These are phyloP conservation scores for Aegilops bicornis DNA, from an alignment of 176 grass and related monocot species.

Conservation along the genomic window DNA sequence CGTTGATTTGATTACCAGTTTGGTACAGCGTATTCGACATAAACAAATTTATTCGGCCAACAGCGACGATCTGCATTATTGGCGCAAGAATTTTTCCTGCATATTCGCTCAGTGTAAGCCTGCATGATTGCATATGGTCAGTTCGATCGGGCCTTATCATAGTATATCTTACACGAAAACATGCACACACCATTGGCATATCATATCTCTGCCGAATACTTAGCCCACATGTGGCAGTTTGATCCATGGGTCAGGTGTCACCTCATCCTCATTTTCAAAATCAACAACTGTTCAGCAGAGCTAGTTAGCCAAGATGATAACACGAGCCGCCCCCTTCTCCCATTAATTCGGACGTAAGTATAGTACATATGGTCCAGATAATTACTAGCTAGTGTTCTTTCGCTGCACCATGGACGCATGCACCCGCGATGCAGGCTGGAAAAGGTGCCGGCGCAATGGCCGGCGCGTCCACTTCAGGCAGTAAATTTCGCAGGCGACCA, in stretches of 20 bases:
- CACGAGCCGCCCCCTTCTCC: no score
- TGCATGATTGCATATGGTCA: not conserved
- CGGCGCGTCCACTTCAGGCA: no score
- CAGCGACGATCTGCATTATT: not conserved
- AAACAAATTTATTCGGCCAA: not conserved
- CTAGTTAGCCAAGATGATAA: no score
- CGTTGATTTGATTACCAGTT: not conserved
- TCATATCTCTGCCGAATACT: not conserved
- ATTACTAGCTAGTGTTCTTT: no score
- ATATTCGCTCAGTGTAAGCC: accelerated
- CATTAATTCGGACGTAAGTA: no score
- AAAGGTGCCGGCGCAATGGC: no score
- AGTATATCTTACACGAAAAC: not conserved
- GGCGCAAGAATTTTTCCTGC: no score
- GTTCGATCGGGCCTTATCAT: not conserved
- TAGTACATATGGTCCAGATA: no score
- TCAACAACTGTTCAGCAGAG: no score
- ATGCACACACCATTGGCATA: not conserved
- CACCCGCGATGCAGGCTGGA: no score
- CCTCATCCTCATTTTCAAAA: not conserved
- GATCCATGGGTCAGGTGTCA: not conserved
- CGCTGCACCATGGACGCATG: no score
- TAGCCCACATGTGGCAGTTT: not conserved
- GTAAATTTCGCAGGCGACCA: no score
- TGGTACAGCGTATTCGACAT: not conserved